Evolutionary conservation across 2,329 filamentous ascomycete genomes (phyloP), one percentile per base, ranked within the genome.

Genomic region (Xylariaceae sp.): DNA sequence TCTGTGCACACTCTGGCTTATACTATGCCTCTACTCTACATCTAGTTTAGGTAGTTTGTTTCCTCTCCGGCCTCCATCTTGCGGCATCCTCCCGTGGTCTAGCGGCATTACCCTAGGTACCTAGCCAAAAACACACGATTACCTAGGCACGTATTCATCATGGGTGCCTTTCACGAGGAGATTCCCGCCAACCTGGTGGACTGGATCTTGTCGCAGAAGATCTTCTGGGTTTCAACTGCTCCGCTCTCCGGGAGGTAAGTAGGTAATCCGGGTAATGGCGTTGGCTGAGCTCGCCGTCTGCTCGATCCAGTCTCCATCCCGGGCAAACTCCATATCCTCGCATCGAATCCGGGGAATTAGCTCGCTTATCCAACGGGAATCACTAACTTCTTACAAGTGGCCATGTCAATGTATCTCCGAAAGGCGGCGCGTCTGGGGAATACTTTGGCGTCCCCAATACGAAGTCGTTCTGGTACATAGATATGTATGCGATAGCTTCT

Each of bases 371-470:
- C 13, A 15, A 36, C 37, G 44, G 10, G n/a, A 13, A 6, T 12
- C 2, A 37, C 53, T 55, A 30, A 58, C 29, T 10, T 18, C 10
- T 41, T 7, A 46, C 16, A 13, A 58, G 74, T 1, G 71, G 71
- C 2, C 87, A 92, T 72, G 76, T 92, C 73, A 92, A 92, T 64
- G 72, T 90, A 51, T 91, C 87, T 0, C 86, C 88, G 46, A 90
- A 92, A 70, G 87, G 88, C 46, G 77, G 86, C 2, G 16, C 37
- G 70, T 86, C 87, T 45, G 76, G 85, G 19, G 74, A 81, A 0
- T 65, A 63, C 47, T 73, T 73, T 37, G 70, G 71, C 5, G 39
- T 72, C 5, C 59, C 69, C 5, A 56, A 69, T 52, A 56, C 59
- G 3, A 62, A 57, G 26, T 70, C 65, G 1, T 72, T 73, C 48